phyloP scores from a whole-genome alignment of 2,329 filamentous ascomycete species.

The Endoconidiophora laricicola region DNA sequence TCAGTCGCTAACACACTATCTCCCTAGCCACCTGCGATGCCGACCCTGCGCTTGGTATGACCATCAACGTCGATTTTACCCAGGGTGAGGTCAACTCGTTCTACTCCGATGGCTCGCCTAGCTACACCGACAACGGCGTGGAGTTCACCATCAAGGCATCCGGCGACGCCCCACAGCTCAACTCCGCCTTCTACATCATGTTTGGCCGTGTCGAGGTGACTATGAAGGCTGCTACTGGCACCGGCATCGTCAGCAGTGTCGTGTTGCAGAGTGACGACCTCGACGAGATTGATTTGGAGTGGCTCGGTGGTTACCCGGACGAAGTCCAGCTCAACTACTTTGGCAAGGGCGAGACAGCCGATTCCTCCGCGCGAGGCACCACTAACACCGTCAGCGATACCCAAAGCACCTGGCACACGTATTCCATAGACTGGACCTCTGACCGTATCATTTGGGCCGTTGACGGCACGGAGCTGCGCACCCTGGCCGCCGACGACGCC shows the following conservation, averaged over 20 bases:
- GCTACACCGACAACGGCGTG: constrained; percentile 57
- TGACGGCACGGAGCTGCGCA: constrained; percentile 59
- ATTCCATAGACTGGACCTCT: constrained; percentile 81
- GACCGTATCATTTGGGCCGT: constrained; percentile 77
- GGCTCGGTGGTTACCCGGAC: constrained; percentile 60
- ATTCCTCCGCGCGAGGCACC: constrained; percentile 71
- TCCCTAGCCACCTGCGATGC: constrained; percentile 45
- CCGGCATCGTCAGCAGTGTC: constrained; percentile 82
- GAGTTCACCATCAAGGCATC: constrained; percentile 62
- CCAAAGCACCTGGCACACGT: constrained; percentile 65
- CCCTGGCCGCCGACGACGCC: constrained; percentile 53
- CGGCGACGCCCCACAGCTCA: constrained; percentile 73
- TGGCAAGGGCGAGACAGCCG: constrained; percentile 65
- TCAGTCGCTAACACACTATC: background rate
- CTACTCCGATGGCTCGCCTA: constrained; percentile 48
- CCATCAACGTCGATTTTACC: constrained; percentile 73
- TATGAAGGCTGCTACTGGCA: constrained; percentile 72
- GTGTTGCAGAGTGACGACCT: constrained; percentile 82
- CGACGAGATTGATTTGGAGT: constrained; percentile 96
- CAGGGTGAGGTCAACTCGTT: constrained; percentile 66
- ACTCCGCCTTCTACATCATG: constrained; percentile 97
- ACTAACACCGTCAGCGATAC: constrained; percentile 55
- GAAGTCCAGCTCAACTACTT: constrained; percentile 97
- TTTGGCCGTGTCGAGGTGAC: constrained; percentile 80
- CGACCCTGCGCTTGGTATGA: constrained; percentile 65